These are phyloP conservation scores for Rosa hybrid DNA, from an alignment of 331 rosid species.

Conservation along the genomic window DNA sequence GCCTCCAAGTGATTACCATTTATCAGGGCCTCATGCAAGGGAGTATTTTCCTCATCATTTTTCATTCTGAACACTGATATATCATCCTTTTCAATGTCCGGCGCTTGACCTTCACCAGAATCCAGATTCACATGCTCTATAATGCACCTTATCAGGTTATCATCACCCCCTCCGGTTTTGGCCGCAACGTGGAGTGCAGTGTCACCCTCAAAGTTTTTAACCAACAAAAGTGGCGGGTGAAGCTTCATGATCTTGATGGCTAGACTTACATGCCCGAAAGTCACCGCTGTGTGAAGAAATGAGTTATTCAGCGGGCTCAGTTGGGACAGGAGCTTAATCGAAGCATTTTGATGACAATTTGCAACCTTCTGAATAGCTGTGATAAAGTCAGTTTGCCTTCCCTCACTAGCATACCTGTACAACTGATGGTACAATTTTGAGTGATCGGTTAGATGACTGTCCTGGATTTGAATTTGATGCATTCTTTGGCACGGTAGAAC, in stretches of 20 bases:
- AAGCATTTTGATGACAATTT: neutral
- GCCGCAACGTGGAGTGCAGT: slow-evolving; percentile 10
- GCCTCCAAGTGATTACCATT: neutral
- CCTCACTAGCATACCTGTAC: neutral
- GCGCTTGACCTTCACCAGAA: neutral
- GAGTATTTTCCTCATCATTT: neutral
- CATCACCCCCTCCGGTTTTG: neutral
- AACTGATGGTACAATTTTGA: neutral
- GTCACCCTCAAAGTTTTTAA: neutral
- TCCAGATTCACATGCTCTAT: neutral
- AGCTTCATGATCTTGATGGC: neutral
- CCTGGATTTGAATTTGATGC: neutral
- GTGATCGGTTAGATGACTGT: neutral
- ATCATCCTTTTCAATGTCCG: neutral
- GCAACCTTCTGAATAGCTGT: neutral
- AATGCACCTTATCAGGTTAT: neutral
- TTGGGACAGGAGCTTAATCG: slow-evolving; percentile 5
- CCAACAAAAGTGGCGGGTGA: neutral
- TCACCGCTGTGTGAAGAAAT: neutral
- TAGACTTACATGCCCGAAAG: neutral
- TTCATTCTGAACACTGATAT: neutral
- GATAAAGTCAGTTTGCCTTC: neutral
- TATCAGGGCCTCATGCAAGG: neutral
- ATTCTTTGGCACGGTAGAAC: neutral
- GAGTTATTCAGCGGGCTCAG: neutral